Evolutionary conservation across 345 rosid species (phyloP).

Genomic region (Boechera stricta): DNA sequence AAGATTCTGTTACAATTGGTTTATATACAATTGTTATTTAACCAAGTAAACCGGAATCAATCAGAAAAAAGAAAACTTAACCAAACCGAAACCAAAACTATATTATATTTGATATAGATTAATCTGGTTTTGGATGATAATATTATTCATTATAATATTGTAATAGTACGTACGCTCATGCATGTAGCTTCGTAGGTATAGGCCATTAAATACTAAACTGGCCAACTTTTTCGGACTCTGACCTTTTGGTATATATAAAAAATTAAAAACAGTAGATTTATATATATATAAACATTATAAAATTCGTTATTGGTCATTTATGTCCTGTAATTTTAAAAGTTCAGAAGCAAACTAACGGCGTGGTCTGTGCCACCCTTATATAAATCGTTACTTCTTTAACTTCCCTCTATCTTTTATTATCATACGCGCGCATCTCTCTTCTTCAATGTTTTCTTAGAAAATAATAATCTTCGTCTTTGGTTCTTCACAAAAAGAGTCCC

Average conservation of each 20-base stretch:
- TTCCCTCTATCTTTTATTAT: constrained; percentile 21
- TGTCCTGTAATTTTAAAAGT: not conserved
- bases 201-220: not conserved
- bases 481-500: constrained; percentile 36
- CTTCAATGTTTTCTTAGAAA: not conserved
- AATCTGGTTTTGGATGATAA: not conserved
- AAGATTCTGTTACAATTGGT: too few species aligned
- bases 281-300: too few species aligned
- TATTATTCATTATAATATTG: not conserved
- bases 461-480: constrained; percentile 4
- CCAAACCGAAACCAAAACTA: too few species aligned
- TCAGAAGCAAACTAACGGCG: not conserved
- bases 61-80: too few species aligned
- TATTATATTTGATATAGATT: not conserved
- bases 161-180: not conserved
- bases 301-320: constrained; percentile 18
- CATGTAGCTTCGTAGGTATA: not conserved
- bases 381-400: constrained; percentile 24
- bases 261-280: not conserved
- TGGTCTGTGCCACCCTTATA: constrained; percentile 1
- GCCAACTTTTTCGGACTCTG: constrained; percentile 8
- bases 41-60: too few species aligned
- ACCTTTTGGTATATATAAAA: not conserved
- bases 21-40: too few species aligned
- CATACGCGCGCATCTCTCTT: constrained; percentile 1